A percentile compares a stretch with the other conserved stretches of the same genome.
Evolutionary conservation across 2,329 filamentous ascomycete genomes (phyloP).

Genomic region (Emergomyces orientalis): DNA sequence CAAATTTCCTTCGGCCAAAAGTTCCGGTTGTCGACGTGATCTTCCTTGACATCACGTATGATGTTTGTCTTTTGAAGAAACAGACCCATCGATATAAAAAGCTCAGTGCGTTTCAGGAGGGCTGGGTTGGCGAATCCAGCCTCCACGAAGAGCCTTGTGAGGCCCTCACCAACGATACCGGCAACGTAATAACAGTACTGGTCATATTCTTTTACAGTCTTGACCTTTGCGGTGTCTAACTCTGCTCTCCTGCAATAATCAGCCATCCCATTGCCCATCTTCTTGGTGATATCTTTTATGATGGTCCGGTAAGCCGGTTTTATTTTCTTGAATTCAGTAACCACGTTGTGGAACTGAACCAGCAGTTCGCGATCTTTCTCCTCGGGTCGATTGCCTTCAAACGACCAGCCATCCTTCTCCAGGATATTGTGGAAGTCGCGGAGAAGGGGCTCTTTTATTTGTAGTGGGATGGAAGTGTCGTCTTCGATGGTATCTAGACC

Average conservation of each 20-base stretch:
- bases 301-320: constrained; percentile 76
- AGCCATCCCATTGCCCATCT: constrained; percentile 98
- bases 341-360: constrained; percentile 81
- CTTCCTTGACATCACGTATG: constrained; percentile 88
- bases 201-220: constrained; percentile 83
- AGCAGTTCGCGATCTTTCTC: constrained; percentile 92
- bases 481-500: constrained; percentile 98
- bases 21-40: constrained; percentile 73
- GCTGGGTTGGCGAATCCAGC: constrained; percentile 78
- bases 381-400: constrained; percentile 70
- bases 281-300: constrained; percentile 82
- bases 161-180: constrained; percentile 91
- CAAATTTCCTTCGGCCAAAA: constrained; percentile 97
- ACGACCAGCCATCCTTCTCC: constrained; percentile 82
- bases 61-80: constrained; percentile 99
- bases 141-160: constrained; percentile 83
- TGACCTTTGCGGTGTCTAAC: constrained; percentile 61
- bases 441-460: constrained; percentile 76
- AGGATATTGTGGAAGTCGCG: constrained; percentile 72
- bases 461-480: constrained; percentile 82
- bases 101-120: constrained; percentile 64
- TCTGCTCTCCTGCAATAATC: constrained; percentile 84
- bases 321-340: constrained; percentile 77
- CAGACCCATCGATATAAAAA: constrained; percentile 93
- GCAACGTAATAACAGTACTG: constrained; percentile 97